A percentile compares a stretch with the other conserved stretches of the same genome.
These are phyloP conservation scores for Dalbergia cochinchinensis DNA, from an alignment of 306 rosid species.

Conservation along the genomic window DNA sequence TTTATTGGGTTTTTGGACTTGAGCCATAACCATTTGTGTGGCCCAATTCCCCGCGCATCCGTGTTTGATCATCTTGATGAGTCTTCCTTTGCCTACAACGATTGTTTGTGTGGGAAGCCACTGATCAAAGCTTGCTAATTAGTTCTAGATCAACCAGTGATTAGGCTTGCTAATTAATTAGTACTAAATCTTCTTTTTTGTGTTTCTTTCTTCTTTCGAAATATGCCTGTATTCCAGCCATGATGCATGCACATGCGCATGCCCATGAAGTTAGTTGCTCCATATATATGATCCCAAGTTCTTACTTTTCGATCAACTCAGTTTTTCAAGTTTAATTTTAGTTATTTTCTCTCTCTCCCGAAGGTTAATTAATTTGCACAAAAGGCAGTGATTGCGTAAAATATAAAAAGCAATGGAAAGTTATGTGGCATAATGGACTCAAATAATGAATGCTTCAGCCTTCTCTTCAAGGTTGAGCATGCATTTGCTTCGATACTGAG, in stretches of 20 bases:
- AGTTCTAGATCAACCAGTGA: not conserved
- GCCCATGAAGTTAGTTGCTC: too few species aligned
- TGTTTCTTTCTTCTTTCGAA: not conserved
- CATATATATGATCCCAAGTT: too few species aligned
- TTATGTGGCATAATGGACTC: too few species aligned
- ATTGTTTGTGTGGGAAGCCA: constrained; percentile 88
- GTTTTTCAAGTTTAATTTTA: not conserved
- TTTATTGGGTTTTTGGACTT: constrained; percentile 79
- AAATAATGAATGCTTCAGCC: not conserved
- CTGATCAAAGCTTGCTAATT: constrained; percentile 71
- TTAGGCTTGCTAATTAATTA: constrained; percentile 55
- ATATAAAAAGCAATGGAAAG: too few species aligned
- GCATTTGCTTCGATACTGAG: constrained; percentile 25
- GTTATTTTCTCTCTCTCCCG: too few species aligned
- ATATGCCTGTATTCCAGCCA: not conserved
- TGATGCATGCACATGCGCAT: too few species aligned
- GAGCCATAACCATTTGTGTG: constrained; percentile 84
- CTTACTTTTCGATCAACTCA: not conserved
- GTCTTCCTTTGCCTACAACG: constrained; percentile 71
- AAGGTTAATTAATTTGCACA: too few species aligned
- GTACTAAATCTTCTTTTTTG: not conserved
- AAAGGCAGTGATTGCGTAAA: too few species aligned
- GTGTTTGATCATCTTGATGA: constrained; percentile 68
- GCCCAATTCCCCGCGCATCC: constrained; percentile 64
- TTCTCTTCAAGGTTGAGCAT: too few species aligned